Evolutionary conservation across 1,284 basidiomycete species (phyloP).

Genomic region (Mycena sp.): DNA sequence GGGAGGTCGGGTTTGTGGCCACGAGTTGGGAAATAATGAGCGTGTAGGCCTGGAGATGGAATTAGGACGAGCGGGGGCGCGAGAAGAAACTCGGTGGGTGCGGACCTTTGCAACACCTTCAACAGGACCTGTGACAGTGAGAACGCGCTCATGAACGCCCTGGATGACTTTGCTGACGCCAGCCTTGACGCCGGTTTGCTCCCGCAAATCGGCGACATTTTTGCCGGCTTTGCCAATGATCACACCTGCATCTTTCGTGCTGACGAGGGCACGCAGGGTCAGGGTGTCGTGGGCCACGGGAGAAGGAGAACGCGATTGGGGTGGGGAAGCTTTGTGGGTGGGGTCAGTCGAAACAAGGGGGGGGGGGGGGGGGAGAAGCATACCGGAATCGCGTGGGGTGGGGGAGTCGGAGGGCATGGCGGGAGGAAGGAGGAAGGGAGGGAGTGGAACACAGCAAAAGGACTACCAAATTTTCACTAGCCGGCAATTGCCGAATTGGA

Average conservation of each 20-base stretch:
- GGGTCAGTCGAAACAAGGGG: conserved; percentile 30
- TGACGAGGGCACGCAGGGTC: conserved; percentile 92
- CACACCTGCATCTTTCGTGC: conserved; percentile 96
- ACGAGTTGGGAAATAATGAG: conserved; percentile 96
- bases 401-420: conserved; percentile 72
- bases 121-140: conserved; percentile 92
- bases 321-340: conserved; percentile 53
- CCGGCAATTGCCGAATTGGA: no score
- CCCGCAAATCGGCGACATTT: conserved; percentile 96
- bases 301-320: conserved; percentile 75
- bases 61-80: conserved; percentile 20
- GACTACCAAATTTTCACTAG: background rate
- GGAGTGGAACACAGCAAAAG: conserved; percentile 36
- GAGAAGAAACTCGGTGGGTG: conserved; percentile 20
- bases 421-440: conserved; percentile 29
- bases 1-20: conserved; percentile 75
- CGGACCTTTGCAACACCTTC: conserved; percentile 90
- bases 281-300: conserved; percentile 65
- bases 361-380: conserved; percentile 32
- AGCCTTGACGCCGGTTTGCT: conserved; percentile 96
- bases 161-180: conserved; percentile 98
- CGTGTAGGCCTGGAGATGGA: conserved; percentile 80
- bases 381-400: conserved; percentile 62
- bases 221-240: conserved; percentile 97
- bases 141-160: conserved; percentile 97